These are phyloP conservation scores for Ophiostoma triangulosporum DNA, from an alignment of 2,329 filamentous ascomycete genomes.

Conservation along the genomic window DNA sequence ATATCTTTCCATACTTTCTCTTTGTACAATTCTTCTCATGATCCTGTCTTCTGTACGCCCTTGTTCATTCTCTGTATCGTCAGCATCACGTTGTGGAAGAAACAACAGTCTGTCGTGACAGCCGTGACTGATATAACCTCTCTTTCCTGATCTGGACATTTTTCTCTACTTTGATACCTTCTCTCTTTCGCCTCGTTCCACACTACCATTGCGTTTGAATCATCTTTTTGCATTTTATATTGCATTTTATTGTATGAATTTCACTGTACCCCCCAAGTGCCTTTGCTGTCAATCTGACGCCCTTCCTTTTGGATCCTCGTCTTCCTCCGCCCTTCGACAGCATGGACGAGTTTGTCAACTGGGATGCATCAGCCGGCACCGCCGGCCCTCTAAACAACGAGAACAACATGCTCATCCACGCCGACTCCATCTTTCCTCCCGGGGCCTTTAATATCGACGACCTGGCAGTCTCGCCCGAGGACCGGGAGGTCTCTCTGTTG, in stretches of 20 bases:
- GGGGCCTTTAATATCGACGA: slow-evolving; percentile 13
- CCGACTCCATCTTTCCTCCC: slow-evolving; percentile 12
- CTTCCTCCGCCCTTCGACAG: slow-evolving; percentile 3
- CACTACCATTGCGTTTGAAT: not conserved
- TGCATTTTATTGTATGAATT: not conserved
- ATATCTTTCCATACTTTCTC: not conserved
- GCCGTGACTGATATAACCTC: too few species aligned
- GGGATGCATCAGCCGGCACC: slow-evolving; percentile 28
- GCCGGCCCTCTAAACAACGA: slow-evolving; percentile 8
- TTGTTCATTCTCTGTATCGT: too few species aligned
- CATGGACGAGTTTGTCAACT: slow-evolving; percentile 52
- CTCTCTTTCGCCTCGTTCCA: not conserved
- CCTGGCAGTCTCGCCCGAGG: slow-evolving; percentile 5
- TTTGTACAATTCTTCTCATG: not conserved
- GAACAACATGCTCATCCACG: slow-evolving; percentile 14
- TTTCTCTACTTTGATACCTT: not conserved
- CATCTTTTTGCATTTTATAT: not conserved
- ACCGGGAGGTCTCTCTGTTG: slow-evolving; percentile 29
- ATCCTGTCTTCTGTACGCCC: not conserved
- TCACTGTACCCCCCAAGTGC: not conserved
- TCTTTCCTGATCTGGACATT: too few species aligned
- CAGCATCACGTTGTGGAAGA: too few species aligned
- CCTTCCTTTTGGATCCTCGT: not conserved
- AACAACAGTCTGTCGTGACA: too few species aligned
- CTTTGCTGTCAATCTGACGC: not conserved